Base-by-base conservation (phyloP, 75 land plant species). In the Selaginella moellendorffii region DNA sequence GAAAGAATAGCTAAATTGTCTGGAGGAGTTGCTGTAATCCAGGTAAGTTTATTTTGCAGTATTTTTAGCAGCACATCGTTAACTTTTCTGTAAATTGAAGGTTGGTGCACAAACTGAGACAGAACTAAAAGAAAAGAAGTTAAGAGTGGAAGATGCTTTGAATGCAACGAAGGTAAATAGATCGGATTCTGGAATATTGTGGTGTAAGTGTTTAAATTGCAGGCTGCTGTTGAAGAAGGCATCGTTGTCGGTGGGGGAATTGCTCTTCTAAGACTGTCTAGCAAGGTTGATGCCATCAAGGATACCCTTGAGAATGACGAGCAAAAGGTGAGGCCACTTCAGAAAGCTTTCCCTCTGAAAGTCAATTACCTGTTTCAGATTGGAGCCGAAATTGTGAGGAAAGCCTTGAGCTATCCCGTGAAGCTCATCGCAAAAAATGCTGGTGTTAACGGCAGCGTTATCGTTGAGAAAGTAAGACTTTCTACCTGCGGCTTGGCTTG, bases 171-270 rank as follows among this genome's bases (percentile, higher is more conserved):
- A 87, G 97, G 91, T 84, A 71, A 61, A 1, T 20, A 65, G 26
- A 52, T 64, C 18, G 21, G 26, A n/a, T 18, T 31, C 14, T 66
- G 19, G 31, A 28, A 62, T 27, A 29, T 0, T 29, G 10, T 69
- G 14, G 14, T 21, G 21, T 59, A 21, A 20, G 10, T 26, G 25
- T 54, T 26, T 29, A 46, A 8, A 25, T 26, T 62, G 8, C 67
- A 87, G 91, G 97, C 97, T 26, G 92, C 93, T 29, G 90, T 90
- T 29, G 96, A 90, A 42, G 96, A 90, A 80, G 96, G 96, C 53
- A 78, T 90, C 63, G 96, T 90, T 18, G 81, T 87, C 63, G 96
- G 96, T 60, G 96, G 96, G 28, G 92, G 96, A 14, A 83, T 82
- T 54, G 63, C 81, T 58, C 74, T 89, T 22, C 52, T 89, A 30